Conservation (phyloP, 2,329 filamentous ascomycete species). For the Rutstroemia sp. region DNA sequence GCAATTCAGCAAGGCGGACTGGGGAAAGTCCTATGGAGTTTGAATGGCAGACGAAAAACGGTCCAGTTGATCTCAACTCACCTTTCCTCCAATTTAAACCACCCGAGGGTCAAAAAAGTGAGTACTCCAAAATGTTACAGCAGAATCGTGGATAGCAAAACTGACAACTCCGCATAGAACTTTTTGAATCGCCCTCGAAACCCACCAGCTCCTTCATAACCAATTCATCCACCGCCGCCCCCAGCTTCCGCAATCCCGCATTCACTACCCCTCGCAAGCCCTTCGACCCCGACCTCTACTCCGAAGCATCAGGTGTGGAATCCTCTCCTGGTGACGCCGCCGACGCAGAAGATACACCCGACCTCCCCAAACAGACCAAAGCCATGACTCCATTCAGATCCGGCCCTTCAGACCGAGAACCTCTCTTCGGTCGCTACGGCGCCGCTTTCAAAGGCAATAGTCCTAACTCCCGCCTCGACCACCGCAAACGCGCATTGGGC, state of each 20-base stretch:
- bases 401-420: conserved; percentile 37
- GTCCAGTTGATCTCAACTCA: conserved; percentile 52
- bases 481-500: conserved; percentile 40
- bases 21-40: conserved; percentile 59
- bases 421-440: conserved; percentile 36
- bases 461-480: conserved; percentile 46
- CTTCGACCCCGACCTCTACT: conserved; percentile 44
- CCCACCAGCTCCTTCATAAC: conserved; percentile 34
- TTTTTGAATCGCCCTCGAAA: conserved; percentile 33
- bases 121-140: conserved; percentile 4
- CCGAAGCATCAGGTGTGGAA: conserved; percentile 50
- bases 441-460: conserved; percentile 31
- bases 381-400: conserved; percentile 45
- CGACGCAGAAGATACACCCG: conserved; percentile 42
- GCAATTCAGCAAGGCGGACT: conserved; percentile 45
- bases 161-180: background rate
- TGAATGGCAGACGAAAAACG: conserved; percentile 49
- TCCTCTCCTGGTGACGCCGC: conserved; percentile 50
- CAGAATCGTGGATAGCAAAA: background rate
- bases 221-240: conserved; percentile 41
- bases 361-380: conserved; percentile 42
- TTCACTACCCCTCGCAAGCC: conserved; percentile 57
- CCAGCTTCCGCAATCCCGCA: conserved; percentile 53
- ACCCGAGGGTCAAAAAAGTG: conserved; percentile 23
- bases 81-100: conserved; percentile 49